Base-by-base conservation (phyloP, 495 filamentous ascomycete genomes). In the Trichocladium uniseriatum region DNA sequence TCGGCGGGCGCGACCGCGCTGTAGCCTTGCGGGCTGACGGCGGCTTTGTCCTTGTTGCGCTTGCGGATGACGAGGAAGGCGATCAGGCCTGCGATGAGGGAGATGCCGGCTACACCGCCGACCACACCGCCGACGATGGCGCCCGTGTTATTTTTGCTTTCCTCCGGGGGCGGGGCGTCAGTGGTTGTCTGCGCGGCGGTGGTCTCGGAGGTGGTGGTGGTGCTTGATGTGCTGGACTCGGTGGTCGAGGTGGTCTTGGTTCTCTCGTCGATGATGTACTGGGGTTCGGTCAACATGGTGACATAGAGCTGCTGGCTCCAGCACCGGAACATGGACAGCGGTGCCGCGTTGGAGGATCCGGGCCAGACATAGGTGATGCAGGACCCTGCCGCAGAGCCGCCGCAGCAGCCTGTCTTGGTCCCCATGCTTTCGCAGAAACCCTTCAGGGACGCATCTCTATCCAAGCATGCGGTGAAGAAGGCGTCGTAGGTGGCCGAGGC, bases 301-400 rank as follows among this genome's bases (percentile, higher is more conserved):
- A 69, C 14, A 10, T 62, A 27, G 0, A 54, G 43, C 0, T 58
- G 41, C 2, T 29, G 21, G 14, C 35, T 44, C 27, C 58, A 58
- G 51, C 69, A 73, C 15, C 59, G 49, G 44, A 61, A 68, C 68
- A 71, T 70, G 43, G 56, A 65, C 19, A 55, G 57, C 5, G 18
- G 37, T 0, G 63, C 57, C 0, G 50, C 3, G 41, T n/a, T n/a
- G n/a, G n/a, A n/a, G n/a, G n/a, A n/a, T n/a, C 57, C 64, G 0
- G 61, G 52, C 68, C 69, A 71, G 19, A 68, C 27, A 40, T 66
- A 68, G 0, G 65, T 71, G 0, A 59, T 59, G 49, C 68, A 73
- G 14, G 55, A 56, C 32, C 45, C 52, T 22, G 46, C 56, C 1
- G 32, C 16, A 0, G 52, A 37, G 2, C 24, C 41, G 19, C 9